Base-by-base conservation (phyloP, 139 green algal genomes). In the Chlamydomonas schloesseri region DNA sequence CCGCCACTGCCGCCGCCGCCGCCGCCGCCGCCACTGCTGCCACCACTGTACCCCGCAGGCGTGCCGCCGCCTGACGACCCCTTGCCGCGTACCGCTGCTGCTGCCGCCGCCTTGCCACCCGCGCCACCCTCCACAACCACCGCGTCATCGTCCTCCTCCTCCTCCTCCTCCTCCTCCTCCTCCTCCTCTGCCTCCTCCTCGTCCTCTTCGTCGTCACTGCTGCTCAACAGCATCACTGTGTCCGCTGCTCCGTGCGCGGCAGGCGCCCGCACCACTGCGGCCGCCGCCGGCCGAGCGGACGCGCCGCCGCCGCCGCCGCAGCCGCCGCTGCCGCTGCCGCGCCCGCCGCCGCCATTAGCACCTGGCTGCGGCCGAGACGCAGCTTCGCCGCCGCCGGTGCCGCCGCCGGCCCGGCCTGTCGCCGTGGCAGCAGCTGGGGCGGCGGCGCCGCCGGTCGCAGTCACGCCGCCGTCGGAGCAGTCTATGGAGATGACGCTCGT, bases 181-280 rank as follows among this genome's bases (percentile, higher is more conserved):
- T 58, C 53, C 53, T 15, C 53, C 53, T 15, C 53, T 58, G 13
- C 15, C 53, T 24, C 55, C 8, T 60, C 58, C 11, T 10, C 71
- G 10, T 21, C 71, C 10, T 62, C 46, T 26, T 37, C 72, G 2
- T 29, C 72, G 1, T 29, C 47, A 26, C 31, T 28, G 42, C 76
- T 64, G 62, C 76, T 57, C 36, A 46, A 60, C 4, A 73, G 36
- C 76, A 83, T 72, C 4, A 83, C n/a, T 8, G 73, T 29, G 42
- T 83, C 76, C 17, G 2, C 28, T 31, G 42, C 26, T 2, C 9
- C 67, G 24, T 1, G 31, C 67, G 31, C 6, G 2, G 67, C n/a
- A 28, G 31, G 10, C 4, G 31, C 31, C 67, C 31, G 8, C 28
- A 31, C 67, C 17, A 31, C 62, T 17, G 62, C 62, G 17, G 24